Percentiles rank a stretch among this genome's conserved stretches.
phyloP scores from a whole-genome alignment of 306 rosid species.

The Fagus sylvatica region DNA sequence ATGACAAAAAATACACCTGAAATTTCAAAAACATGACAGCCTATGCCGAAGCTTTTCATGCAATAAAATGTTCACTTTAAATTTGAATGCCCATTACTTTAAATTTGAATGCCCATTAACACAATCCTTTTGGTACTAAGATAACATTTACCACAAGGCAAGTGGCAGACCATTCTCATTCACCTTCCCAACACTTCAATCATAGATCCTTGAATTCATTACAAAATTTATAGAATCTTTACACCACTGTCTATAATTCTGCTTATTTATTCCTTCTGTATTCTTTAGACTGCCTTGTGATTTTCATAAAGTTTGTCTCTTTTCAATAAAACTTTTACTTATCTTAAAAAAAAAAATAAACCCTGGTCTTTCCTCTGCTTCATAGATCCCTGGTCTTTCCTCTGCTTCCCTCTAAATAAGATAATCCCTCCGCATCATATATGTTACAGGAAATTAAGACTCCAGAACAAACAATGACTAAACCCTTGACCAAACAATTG shows the following conservation, averaged over 20 bases:
- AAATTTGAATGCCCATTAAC: neutral
- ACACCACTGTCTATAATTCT: no score
- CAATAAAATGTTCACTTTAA: neutral
- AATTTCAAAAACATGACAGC: slow-evolving; percentile 14
- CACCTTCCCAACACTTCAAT: slow-evolving; percentile 4
- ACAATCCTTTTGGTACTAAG: neutral
- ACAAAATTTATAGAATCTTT: no score
- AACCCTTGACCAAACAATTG: slow-evolving; percentile 9
- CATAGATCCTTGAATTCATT: neutral
- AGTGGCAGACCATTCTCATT: neutral
- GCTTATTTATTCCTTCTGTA: no score
- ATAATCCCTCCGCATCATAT: neutral
- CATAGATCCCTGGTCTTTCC: neutral
- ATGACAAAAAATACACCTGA: slow-evolving; percentile 7
- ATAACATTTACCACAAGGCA: neutral
- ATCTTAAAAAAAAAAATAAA: no score
- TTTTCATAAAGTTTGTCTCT: no score
- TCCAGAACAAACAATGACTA: slow-evolving; percentile 13
- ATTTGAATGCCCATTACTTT: neutral
- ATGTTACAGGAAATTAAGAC: neutral
- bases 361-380: neutral
- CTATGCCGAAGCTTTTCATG: slow-evolving; percentile 13
- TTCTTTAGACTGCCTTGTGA: no score
- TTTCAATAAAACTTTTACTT: no score
- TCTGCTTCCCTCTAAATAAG: neutral